These are phyloP conservation scores for Emericellopsis atlantica DNA, from an alignment of 2,329 filamentous ascomycete species.

Conservation along the genomic window DNA sequence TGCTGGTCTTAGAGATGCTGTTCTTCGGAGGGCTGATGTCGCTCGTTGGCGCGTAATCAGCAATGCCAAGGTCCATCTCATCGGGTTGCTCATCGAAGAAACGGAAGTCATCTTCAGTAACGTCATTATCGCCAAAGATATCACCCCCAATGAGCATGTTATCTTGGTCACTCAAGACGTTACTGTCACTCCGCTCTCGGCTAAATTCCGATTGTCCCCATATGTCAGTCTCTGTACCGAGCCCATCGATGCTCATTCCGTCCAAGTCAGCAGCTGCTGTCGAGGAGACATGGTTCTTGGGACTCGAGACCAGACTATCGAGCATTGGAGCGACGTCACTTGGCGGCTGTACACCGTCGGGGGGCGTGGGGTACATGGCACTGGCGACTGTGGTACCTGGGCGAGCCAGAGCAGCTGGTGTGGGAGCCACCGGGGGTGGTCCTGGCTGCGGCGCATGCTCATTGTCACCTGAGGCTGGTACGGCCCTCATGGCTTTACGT, in stretches of 20 bases:
- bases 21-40: neutral
- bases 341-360: slow-evolving; percentile 46
- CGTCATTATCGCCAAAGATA: slow-evolving; percentile 57
- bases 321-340: slow-evolving; percentile 42
- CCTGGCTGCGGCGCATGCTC: slow-evolving; percentile 27
- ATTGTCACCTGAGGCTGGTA: slow-evolving; percentile 25
- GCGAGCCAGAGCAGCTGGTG: slow-evolving; percentile 37
- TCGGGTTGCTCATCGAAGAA: slow-evolving; percentile 55
- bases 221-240: no score
- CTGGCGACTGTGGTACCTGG: slow-evolving; percentile 32
- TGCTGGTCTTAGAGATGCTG: neutral
- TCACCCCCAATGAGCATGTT: slow-evolving; percentile 59
- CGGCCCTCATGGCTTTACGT: slow-evolving; percentile 37
- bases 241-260: slow-evolving; percentile 3
- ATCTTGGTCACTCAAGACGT: slow-evolving; percentile 32
- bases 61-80: slow-evolving; percentile 1
- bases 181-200: slow-evolving; percentile 19
- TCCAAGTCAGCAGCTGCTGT: slow-evolving; percentile 19
- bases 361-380: slow-evolving; percentile 60
- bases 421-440: slow-evolving; percentile 33
- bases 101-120: slow-evolving; percentile 76
- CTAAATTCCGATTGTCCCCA: no score
- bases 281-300: slow-evolving; percentile 25
- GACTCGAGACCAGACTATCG: slow-evolving; percentile 43
- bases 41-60: slow-evolving; percentile 4